A percentile compares a stretch with the other conserved stretches of the same genome.
These are phyloP conservation scores for Salix exigua DNA, from an alignment of 345 rosid species.

Conservation along the genomic window DNA sequence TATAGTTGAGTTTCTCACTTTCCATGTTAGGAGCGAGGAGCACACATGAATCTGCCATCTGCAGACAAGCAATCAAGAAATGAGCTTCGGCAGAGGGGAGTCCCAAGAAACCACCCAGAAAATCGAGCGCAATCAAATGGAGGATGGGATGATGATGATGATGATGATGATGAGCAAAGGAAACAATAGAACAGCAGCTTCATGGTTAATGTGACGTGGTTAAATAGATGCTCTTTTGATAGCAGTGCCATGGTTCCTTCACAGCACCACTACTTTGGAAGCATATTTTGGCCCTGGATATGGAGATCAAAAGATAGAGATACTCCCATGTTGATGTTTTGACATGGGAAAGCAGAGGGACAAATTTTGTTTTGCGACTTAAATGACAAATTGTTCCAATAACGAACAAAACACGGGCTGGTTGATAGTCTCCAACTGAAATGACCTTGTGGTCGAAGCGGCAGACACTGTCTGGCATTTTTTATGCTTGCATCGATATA, in stretches of 20 bases:
- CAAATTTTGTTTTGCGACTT: too few species aligned
- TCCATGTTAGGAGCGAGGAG: constrained; percentile 32
- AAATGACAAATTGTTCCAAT: too few species aligned
- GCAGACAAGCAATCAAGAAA: constrained; percentile 34
- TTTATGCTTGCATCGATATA: too few species aligned
- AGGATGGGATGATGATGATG: constrained; percentile 39
- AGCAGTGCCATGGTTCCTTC: not conserved
- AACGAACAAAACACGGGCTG: too few species aligned
- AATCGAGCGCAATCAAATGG: constrained; percentile 31
- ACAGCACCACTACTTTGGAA: not conserved
- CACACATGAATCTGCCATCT: constrained; percentile 31
- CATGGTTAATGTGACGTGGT: not conserved
- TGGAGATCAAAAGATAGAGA: not conserved
- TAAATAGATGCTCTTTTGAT: not conserved
- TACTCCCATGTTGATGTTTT: not conserved
- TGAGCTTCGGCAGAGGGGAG: constrained; percentile 28
- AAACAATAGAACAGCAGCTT: constrained; percentile 13
- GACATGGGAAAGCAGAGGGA: not conserved
- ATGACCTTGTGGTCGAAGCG: too few species aligned
- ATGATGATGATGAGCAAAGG: constrained; percentile 1
- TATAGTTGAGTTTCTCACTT: constrained; percentile 11
- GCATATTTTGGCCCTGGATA: not conserved
- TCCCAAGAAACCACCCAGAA: constrained; percentile 25
- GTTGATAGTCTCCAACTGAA: too few species aligned
- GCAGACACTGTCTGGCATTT: too few species aligned